Base-by-base conservation (phyloP, 2,329 filamentous ascomycete species). In the Microcyclosporella mali region DNA sequence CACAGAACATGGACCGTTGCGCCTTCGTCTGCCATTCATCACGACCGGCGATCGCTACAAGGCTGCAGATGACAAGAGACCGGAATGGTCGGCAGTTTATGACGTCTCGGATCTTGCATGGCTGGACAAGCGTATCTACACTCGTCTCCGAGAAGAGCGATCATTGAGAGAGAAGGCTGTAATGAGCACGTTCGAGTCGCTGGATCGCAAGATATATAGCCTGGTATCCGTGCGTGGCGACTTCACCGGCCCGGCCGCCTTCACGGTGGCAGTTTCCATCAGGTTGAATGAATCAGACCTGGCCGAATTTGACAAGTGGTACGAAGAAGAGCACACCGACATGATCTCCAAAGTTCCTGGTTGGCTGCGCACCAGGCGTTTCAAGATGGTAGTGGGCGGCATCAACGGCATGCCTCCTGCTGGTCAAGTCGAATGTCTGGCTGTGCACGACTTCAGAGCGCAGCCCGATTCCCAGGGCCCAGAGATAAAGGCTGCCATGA, bases 1-100 rank as follows among this genome's bases (percentile, higher is more conserved):
- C 70, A 92, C 88, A 65, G 88, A 94, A 69, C 88, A 94, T 68
- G 88, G 88, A 41, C 88, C 88, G 14, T 78, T 81, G 12, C 83
- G 88, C 36, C 76, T 94, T 6, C 82, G 86, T 37, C 69, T 94
- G 11, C 79, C 85, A 3, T 81, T 84, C 56, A 81, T 89, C 60
- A 62, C 69, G 53, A 92, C 87, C 63, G 88, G 88, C 45, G 82
- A 92, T 55, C 82, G 88, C 33, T 94, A 88, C 67, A 75, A 73
- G 18, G 83, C 85, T 7, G 76, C 69, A 12, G 85, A 90, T 61
- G 64, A 70, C 40, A 60, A 69, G 51, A 61, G 71, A 50, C 87
- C 85, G 1, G 75, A 80, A 51, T 94, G 81, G 71, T 78, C 90
- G 61, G 88, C 88, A 25, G 69, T 83, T 43, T 94, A 94, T 72